These are phyloP conservation scores for Amanita brunnescens DNA, from an alignment of 768 basidiomycete species.

Conservation along the genomic window DNA sequence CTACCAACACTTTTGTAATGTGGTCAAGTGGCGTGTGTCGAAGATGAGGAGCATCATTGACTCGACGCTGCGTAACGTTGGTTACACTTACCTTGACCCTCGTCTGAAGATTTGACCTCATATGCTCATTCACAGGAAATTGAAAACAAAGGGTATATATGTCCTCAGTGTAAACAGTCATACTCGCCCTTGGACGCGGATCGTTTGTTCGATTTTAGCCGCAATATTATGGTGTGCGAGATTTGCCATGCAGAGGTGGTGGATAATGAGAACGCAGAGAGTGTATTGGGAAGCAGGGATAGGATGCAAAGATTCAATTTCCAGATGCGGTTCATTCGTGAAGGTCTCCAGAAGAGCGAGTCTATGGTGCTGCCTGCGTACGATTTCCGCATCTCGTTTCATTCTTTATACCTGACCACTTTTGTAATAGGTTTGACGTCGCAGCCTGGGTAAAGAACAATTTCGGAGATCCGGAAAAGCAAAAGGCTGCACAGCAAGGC, in stretches of 20 bases:
- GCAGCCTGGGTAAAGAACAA: slow-evolving; percentile 74
- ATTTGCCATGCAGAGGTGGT: slow-evolving; percentile 80
- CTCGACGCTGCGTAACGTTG: slow-evolving; percentile 78
- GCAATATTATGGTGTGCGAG: slow-evolving; percentile 73
- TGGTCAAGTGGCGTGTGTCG: slow-evolving; percentile 94
- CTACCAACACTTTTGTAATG: slow-evolving; percentile 92
- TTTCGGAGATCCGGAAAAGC: slow-evolving; percentile 53
- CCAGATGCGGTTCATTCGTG: slow-evolving; percentile 81
- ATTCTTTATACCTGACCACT: slow-evolving; percentile 2
- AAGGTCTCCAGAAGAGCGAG: slow-evolving; percentile 85
- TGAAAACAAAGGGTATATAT: slow-evolving; percentile 96
- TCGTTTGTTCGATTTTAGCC: slow-evolving; percentile 65
- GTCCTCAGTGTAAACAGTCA: slow-evolving; percentile 76
- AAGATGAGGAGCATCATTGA: slow-evolving; percentile 90
- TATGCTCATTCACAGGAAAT: slow-evolving; percentile 57
- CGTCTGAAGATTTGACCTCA: neutral
- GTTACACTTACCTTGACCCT: slow-evolving; percentile 16
- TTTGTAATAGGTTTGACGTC: slow-evolving; percentile 62
- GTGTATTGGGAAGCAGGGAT: slow-evolving; percentile 79
- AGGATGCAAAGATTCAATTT: slow-evolving; percentile 93
- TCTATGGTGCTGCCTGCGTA: slow-evolving; percentile 78
- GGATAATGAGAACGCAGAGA: slow-evolving; percentile 88
- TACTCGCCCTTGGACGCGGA: slow-evolving; percentile 84
- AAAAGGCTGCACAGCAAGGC: slow-evolving; percentile 41
- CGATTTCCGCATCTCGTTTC: slow-evolving; percentile 15